Percentiles rank a stretch among this genome's conserved stretches.
phyloP scores from a whole-genome alignment of 208 protist genomes.

The Angomonas deanei region DNA sequence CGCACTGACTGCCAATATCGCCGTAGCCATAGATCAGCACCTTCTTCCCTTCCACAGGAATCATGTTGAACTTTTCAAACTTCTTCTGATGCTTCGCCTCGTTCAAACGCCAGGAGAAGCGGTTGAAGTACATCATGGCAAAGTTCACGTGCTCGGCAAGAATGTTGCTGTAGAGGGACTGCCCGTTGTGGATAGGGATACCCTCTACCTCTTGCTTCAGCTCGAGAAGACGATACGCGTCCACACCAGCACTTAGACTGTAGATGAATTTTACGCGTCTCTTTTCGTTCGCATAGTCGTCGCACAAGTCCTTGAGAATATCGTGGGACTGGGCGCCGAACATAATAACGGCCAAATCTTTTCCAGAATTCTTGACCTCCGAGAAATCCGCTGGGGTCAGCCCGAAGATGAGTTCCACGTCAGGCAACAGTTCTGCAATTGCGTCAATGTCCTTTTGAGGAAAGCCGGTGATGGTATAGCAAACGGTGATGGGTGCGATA shows the following conservation, averaged over 20 bases:
- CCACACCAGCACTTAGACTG: constrained; percentile 65
- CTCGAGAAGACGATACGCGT: constrained; percentile 46
- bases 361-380: constrained; percentile 15
- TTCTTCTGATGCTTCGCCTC: constrained; percentile 41
- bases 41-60: constrained; percentile 46
- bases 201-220: constrained; percentile 32
- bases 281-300: constrained; percentile 32
- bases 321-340: constrained; percentile 18
- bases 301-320: constrained; percentile 55
- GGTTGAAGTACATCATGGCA: constrained; percentile 85
- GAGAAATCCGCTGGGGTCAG: constrained; percentile 22
- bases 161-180: constrained; percentile 60
- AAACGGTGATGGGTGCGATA: no score
- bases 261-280: constrained; percentile 74
- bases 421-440: constrained; percentile 7
- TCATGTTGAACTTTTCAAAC: constrained; percentile 76
- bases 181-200: constrained; percentile 67
- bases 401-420: constrained; percentile 23
- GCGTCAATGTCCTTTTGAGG: constrained; percentile 8
- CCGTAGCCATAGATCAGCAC: constrained; percentile 81
- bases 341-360: constrained; percentile 24
- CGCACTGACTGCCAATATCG: constrained; percentile 62
- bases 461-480: constrained; percentile 24
- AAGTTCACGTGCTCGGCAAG: constrained; percentile 76
- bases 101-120: constrained; percentile 54